A percentile compares a stretch with the other conserved stretches of the same genome.
phyloP scores from a whole-genome alignment of 768 basidiomycete genomes.

The Russula dissimulans region DNA sequence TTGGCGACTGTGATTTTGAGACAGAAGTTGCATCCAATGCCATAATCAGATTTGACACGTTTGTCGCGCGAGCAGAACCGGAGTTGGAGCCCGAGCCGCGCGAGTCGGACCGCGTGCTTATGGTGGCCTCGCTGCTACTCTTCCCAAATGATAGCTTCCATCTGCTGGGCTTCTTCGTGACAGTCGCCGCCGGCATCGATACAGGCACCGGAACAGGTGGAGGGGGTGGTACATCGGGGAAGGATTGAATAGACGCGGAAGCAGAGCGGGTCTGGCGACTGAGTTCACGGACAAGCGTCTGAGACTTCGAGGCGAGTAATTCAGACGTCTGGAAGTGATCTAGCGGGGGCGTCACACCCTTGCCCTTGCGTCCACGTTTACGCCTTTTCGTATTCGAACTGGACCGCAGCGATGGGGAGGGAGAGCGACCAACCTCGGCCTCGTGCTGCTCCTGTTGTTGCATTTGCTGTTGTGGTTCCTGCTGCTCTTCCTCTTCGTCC shows the following conservation, averaged over 20 bases:
- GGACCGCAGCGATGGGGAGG: conserved; percentile 11
- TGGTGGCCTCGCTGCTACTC: conserved; percentile 27
- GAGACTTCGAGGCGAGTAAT: conserved; percentile 70
- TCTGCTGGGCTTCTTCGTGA: conserved; percentile 71
- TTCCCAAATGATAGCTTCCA: conserved; percentile 76
- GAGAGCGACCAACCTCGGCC: not conserved
- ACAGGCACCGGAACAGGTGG: conserved; percentile 34
- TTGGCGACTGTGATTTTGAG: not conserved
- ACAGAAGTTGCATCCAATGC: conserved; percentile 43
- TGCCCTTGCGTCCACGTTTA: conserved; percentile 82
- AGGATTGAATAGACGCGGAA: conserved; percentile 11
- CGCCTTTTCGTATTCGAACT: conserved; percentile 70
- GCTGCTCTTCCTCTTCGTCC: conserved; percentile 39
- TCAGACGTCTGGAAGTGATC: conserved; percentile 46
- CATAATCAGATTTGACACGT: conserved; percentile 70
- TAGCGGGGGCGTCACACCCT: conserved; percentile 37
- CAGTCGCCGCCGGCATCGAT: conserved; percentile 21
- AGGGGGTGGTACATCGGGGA: conserved; percentile 23
- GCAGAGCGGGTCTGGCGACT: conserved; percentile 40
- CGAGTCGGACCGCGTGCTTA: not conserved
- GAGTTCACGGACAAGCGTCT: conserved; percentile 77
- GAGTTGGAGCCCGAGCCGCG: conserved; percentile 6
- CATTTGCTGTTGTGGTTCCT: not conserved
- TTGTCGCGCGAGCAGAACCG: conserved; percentile 57
- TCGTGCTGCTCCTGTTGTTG: not conserved